phyloP scores from a whole-genome alignment of 108 stramenopile species.

The Skeletonema costatum region DNA sequence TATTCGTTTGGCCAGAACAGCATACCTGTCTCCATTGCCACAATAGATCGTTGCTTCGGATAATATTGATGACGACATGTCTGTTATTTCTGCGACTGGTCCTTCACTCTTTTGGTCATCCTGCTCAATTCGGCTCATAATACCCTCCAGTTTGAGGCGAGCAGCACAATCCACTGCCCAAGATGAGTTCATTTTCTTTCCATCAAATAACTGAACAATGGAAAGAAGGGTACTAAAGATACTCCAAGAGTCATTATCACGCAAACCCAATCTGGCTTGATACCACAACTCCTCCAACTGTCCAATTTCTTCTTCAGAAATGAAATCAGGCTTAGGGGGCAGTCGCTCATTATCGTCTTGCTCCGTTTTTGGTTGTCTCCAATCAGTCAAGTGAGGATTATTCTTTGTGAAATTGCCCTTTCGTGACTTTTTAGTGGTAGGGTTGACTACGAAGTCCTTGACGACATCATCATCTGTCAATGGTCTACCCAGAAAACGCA shows the following conservation, averaged over 20 bases:
- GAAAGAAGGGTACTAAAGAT: slow-evolving; percentile 23
- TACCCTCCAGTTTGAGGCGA: slow-evolving; percentile 11
- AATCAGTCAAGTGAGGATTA: slow-evolving; percentile 49
- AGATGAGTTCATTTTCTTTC: slow-evolving; percentile 14
- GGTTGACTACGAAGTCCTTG: slow-evolving; percentile 55
- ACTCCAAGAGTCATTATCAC: slow-evolving; percentile 21
- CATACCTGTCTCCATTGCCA: slow-evolving; percentile 41
- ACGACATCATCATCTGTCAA: slow-evolving; percentile 52
- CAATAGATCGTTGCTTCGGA: slow-evolving; percentile 28
- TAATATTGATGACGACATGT: slow-evolving; percentile 8
- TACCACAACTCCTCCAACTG: slow-evolving; percentile 49
- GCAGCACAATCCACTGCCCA: slow-evolving; percentile 30
- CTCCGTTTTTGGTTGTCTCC: slow-evolving; percentile 6
- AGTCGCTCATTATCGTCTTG: slow-evolving; percentile 4
- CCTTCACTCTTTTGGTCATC: neutral
- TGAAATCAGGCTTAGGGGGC: neutral
- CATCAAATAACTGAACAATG: slow-evolving; percentile 33
- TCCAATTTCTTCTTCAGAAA: slow-evolving; percentile 27
- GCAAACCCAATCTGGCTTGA: slow-evolving; percentile 10
- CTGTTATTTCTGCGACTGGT: neutral
- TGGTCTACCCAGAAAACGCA: slow-evolving; percentile 60
- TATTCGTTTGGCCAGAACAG: slow-evolving; percentile 37
- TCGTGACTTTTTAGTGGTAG: slow-evolving; percentile 59
- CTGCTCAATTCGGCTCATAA: neutral
- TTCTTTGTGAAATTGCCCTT: slow-evolving; percentile 59